A percentile compares a stretch with the other conserved stretches of the same genome.
Evolutionary conservation across 768 basidiomycete species (phyloP).

Genomic region (Guyanaporus albipodus): DNA sequence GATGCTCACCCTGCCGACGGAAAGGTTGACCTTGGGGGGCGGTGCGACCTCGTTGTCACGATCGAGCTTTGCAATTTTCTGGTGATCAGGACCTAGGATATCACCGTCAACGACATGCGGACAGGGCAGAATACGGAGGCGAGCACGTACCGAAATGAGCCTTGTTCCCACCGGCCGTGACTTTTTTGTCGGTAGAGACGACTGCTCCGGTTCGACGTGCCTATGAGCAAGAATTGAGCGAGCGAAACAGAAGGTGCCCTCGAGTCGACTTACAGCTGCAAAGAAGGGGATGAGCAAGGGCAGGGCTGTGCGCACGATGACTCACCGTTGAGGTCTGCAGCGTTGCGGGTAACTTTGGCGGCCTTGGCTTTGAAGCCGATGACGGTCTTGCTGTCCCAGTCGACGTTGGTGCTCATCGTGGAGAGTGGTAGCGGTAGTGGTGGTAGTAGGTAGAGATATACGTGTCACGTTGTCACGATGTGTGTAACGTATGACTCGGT

Average conservation of each 20-base stretch:
- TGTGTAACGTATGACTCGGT: neutral
- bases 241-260: conserved; percentile 2
- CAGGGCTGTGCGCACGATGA: neutral
- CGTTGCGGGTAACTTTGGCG: conserved; percentile 61
- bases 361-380: conserved; percentile 66
- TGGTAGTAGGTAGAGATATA: conserved; percentile 15
- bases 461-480: conserved; percentile 4
- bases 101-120: neutral
- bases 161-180: conserved; percentile 67
- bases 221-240: conserved; percentile 34
- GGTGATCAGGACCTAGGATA: conserved; percentile 81
- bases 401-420: conserved; percentile 44
- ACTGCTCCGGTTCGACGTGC: conserved; percentile 74
- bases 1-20: conserved; percentile 64
- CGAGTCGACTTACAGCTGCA: conserved; percentile 48
- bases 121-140: neutral
- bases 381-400: conserved; percentile 71
- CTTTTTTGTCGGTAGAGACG: conserved; percentile 81
- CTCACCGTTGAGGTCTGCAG: conserved; percentile 52
- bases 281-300: conserved; percentile 13
- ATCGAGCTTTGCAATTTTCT: conserved; percentile 89
- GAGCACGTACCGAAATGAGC: conserved; percentile 57
- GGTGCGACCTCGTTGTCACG: conserved; percentile 95
- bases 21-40: conserved; percentile 70
- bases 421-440: neutral